phyloP scores from a whole-genome alignment of 2,329 filamentous ascomycete species.

The Fusarium sp. region DNA sequence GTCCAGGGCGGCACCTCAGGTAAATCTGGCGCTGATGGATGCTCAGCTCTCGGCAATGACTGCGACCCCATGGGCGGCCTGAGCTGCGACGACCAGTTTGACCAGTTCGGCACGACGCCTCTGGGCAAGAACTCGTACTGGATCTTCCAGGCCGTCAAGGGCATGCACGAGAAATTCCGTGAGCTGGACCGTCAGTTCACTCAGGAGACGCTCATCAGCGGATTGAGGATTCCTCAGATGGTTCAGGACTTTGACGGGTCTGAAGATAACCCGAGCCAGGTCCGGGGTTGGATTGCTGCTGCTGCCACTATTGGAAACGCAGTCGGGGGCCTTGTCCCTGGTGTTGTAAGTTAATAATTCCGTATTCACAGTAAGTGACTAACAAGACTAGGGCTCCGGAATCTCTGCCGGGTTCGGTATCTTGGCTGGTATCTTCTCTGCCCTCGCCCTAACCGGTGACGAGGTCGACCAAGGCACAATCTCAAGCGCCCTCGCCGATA shows the following conservation, averaged over 20 bases:
- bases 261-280: neutral
- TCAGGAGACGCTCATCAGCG: neutral
- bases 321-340: neutral
- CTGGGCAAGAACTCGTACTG: conserved; percentile 19
- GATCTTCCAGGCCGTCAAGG: conserved; percentile 28
- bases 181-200: neutral
- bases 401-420: neutral
- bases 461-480: conserved; percentile 15
- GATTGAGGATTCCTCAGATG: conserved; percentile 10
- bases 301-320: conserved; percentile 2
- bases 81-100: conserved; percentile 12
- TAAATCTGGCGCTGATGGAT: conserved; percentile 4
- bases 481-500: neutral
- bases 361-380: neutral
- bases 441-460: neutral
- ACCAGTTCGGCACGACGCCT: neutral
- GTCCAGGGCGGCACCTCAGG: conserved; percentile 11
- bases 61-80: conserved; percentile 5
- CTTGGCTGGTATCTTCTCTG: neutral
- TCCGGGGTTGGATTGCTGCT: conserved; percentile 14
- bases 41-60: neutral
- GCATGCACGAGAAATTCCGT: conserved; percentile 9
- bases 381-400: neutral
- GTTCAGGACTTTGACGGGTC: neutral
- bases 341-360: neutral